Evolutionary conservation across 495 filamentous ascomycete genomes (phyloP).

Genomic region (Lentithecium fluviatile): DNA sequence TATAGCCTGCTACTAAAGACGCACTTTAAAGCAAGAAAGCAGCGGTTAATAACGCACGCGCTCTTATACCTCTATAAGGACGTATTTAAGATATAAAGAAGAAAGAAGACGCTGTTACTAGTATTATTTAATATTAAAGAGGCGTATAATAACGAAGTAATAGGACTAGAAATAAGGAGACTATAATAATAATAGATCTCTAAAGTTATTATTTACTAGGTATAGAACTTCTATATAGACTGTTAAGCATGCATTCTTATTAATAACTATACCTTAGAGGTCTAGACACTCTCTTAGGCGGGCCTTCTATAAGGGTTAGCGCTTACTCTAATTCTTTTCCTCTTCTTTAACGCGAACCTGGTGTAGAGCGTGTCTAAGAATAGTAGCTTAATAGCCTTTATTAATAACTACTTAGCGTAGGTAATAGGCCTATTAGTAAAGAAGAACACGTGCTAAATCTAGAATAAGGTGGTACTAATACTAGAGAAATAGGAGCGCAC

Average conservation of each 20-base stretch:
- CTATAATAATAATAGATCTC: slow-evolving; percentile 41
- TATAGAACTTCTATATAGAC: slow-evolving; percentile 39
- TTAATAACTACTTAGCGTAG: slow-evolving; percentile 35
- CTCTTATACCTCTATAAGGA: slow-evolving; percentile 38
- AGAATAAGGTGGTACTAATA: slow-evolving; percentile 26
- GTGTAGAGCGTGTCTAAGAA: slow-evolving; percentile 23
- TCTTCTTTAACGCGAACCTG: slow-evolving; percentile 42
- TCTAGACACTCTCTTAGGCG: slow-evolving; percentile 15
- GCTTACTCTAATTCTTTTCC: slow-evolving; percentile 39
- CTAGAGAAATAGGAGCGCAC: slow-evolving; percentile 33
- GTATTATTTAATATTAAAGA: slow-evolving; percentile 49
- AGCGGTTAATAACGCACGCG: slow-evolving; percentile 30
- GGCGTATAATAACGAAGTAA: slow-evolving; percentile 46
- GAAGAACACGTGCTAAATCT: slow-evolving; percentile 25
- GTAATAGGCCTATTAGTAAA: slow-evolving; percentile 19
- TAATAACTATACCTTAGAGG: slow-evolving; percentile 19
- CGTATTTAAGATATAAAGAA: slow-evolving; percentile 38
- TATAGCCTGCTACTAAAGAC: slow-evolving; percentile 26
- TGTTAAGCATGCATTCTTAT: slow-evolving; percentile 32
- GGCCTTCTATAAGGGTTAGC: slow-evolving; percentile 38
- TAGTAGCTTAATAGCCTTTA: slow-evolving; percentile 33
- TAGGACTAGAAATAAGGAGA: slow-evolving; percentile 41
- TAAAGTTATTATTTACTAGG: slow-evolving; percentile 38
- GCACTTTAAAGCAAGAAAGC: too few relatives aligned
- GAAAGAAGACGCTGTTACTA: slow-evolving; percentile 35